Evolutionary conservation across 345 rosid species (phyloP), one percentile per base, ranked within the genome.

Genomic region (Gossypium ekmanianum): DNA sequence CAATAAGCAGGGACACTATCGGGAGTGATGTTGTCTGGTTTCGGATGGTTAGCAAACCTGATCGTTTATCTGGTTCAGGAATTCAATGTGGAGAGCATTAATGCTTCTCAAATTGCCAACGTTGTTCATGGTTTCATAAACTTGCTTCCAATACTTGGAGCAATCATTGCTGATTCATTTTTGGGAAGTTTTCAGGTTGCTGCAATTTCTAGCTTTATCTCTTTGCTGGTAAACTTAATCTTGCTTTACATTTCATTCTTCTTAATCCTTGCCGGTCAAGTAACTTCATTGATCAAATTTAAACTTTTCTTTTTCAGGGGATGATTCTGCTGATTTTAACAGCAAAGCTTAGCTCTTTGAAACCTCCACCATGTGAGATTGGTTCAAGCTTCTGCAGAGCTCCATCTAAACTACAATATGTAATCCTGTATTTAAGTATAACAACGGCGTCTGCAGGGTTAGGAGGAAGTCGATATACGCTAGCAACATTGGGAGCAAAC

Each of bases 41-140:
- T 58, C 2, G 81, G 77, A 67, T 74, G 77, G 81, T 10, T 74
- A 11, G 63, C 71, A 9, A 78, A 78, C 74, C 59, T 78, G 48
- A 52, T 78, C 52, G 83, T 84, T 45, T 84, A 65, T 72, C 73
- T 84, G 69, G 82, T 84, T 13, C n/a, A 81, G 55, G 74, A 78
- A 20, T 74, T 78, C 81, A 74, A 78, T 9, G 68, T 78, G 34
- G 65, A 74, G 39, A 78, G 70, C 71, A 69, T 78, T 39, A 45
- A 41, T 39, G 77, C 81, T 2, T 11, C 78, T 50, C 81, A 78
- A 51, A 74, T 74, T 51, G 68, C 62, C 3, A 78, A 74, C 13
- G 75, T 68, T 13, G 57, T 74, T 12, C 63, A 59, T 43, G 81
- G 74, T 52, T 68, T 58, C 24, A 61, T 16, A 5, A 51, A 63